Evolutionary conservation across 2,329 filamentous ascomycete genomes (phyloP), one percentile per base, ranked within the genome.

Genomic region (Moelleriella libera): DNA sequence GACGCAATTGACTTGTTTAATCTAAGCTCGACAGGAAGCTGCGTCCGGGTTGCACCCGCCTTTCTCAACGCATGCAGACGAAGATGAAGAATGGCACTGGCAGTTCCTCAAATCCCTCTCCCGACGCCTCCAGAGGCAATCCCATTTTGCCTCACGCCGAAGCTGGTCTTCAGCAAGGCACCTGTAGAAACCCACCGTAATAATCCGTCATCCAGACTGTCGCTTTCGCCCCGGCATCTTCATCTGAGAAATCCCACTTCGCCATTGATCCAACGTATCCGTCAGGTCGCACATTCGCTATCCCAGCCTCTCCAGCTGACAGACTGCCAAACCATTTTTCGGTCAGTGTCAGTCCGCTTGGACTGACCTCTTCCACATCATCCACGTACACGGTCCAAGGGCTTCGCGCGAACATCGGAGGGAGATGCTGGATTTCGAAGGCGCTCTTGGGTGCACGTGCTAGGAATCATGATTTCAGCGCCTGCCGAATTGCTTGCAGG

Each of bases 321-420:
- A 57, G 50, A 6, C 44, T 43, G 2, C 55, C 55, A 5, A 57
- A 48, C 55, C 54, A 57, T 5, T 57, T 57, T 5, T 56, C 50
- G 66, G 21, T 42, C 10, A 10, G 21, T 10, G n/a, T 12, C 8
- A 9, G 34, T 8, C 34, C 12, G 9, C 12, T 8, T 39, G 34
- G 8, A 39, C 12, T 12, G 9, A 39, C 12, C 34, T 8, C 8
- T 39, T 10, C 41, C 41, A 14, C 41, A 11, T 10, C 41, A 14
- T 42, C 41, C 9, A 42, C 9, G n/a, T 42, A 42, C 10, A 42
- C 41, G 7, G 41, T 42, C 41, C 41, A 42, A 11, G 8, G 41
- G 21, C 9, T 42, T 12, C 9, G 7, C 7, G 41, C 11, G 21
- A 42, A 42, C 41, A 42, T 8, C 7, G 8, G 11, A 28, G 41